Base-by-base conservation (phyloP, 129 eudicot genomes). In the Saussurea involucrata region DNA sequence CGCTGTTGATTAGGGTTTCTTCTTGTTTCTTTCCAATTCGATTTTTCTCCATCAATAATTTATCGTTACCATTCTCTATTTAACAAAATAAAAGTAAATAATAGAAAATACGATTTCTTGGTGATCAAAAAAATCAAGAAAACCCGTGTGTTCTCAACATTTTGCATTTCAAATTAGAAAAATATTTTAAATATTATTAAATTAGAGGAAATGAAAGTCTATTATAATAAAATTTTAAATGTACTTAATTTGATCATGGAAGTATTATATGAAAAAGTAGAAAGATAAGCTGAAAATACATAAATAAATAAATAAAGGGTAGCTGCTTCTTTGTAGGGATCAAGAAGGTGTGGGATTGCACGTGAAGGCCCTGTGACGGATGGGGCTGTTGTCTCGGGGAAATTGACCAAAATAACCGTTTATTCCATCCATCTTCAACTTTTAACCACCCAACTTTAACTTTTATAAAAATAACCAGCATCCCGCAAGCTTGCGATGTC, bases 281-380 rank as follows among this genome's bases (percentile, higher is more conserved):
- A 64, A 71, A 60, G 42, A 17, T 60, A 68, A 68, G 33, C 17
- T 49, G 58, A 49, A 49, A 17, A 49, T 17, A 53, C 4, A 17
- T 17, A 53, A 40, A n/a, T n/a, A n/a, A n/a, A n/a, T n/a, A n/a
- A 70, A 1, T 32, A 32, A 73, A 58, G 68, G 61, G 61, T 53
- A n/a, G 67, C 68, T 57, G 68, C 34, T 13, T 76, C 22, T 37
- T 71, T 57, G 81, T 73, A 67, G 61, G 58, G 69, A 85, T 81
- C 78, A 74, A 78, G 79, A 78, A 66, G 72, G 84, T 73, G 79
- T 69, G 82, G 81, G 22, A n/a, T 79, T 83, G 79, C 96, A 88
- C 96, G 91, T 88, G 93, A 88, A 84, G 49, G 55, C 84, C 89
- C 84, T 84, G 82, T 90, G 96, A 57, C 73, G 69, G 46, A 82